Evolutionary conservation across 148 eudicot genomes (phyloP), one percentile per base, ranked within the genome.

Genomic region (Hydrangea macrophylla): DNA sequence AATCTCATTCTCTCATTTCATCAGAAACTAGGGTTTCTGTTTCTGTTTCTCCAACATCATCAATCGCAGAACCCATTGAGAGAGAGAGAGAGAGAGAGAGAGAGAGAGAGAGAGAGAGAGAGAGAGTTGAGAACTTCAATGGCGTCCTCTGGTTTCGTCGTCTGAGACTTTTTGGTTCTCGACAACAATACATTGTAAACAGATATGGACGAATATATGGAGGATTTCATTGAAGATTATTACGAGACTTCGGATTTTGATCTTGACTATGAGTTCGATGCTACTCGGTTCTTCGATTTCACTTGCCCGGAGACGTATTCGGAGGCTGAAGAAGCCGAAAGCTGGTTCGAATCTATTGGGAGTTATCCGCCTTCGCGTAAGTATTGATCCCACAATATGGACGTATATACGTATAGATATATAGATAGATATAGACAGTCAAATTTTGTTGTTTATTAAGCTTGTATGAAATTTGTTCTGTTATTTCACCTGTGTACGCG

Each of bases 301-400:
- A 65, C 79, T 7, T 58, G 74, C 15, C 70, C 74, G 0, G 96
- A 92, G 65, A 67, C 85, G 15, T 15, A 40, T 25, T 78, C 73
- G 7, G 89, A 89, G 70, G 71, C 82, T 22, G 66, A 69, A 4
- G 83, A 85, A 45, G 84, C 86, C 5, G 90, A 92, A 26, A 60
- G 31, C 15, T 92, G 97, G 97, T 89, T 88, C 60, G 62, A 72
- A 42, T 69, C 35, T 2, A 75, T 92, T 17, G 53, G 58, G 12
- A 67, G 70, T 48, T 74, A 92, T 78, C 83, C 87, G 17, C 86
- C 86, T 72, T 86, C 95, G 28, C 92, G 97, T 92, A 84, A 77
- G 84, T 13, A 5, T 67, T 62, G n/a, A n/a, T n/a, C n/a, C n/a
- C n/a, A n/a, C n/a, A n/a, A 26, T 9, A 30, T 3, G 20, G 1